Evolutionary conservation across 352 stramenopile species (phyloP), one percentile per base, ranked within the genome.

Genomic region (Thalassiosira oceanica): DNA sequence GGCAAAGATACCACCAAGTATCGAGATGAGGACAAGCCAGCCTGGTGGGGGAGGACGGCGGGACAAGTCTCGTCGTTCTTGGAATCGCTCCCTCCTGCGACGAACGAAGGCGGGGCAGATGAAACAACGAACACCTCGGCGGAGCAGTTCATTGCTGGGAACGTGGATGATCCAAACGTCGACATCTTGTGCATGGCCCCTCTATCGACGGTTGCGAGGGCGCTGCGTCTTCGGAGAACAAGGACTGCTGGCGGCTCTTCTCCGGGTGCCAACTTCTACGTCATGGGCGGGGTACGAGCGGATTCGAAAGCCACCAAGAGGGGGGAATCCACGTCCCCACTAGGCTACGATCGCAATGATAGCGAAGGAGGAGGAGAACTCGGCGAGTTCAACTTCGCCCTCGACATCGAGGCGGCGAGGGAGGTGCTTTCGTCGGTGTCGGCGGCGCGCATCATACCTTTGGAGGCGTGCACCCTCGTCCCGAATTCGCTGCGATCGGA

Each of bases 371-470:
- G n/a, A n/a, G n/a, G n/a, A n/a, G n/a, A 64, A 7, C 63, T 74
- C 52, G 62, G 62, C 39, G 62, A 74, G 27, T 74, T 74, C 23
- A 74, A 74, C 37, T 74, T 74, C 48, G 62, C 62, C n/a, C 28
- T 74, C 5, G 53, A 74, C 31, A 61, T 74, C 26, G 33, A 26
- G n/a, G 48, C 62, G 28, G 53, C 52, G 7, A n/a, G 45, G 37
- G 35, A 11, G 11, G 31, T 61, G 13, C 26, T 74, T 36, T 46
- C 54, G 4, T 13, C 15, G 7, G n/a, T 66, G 13, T 23, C n/a
- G n/a, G n/a, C 31, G 16, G 44, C 39, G 7, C 52, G 49, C 33
- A 50, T 74, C 2, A 61, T 74, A 31, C 48, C 62, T 27, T 42
- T 74, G 28, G 62, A 74, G 21, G 53, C 62, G 29, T 74, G 62